phyloP scores from a whole-genome alignment of 768 basidiomycete species.

The Suillus luteus region DNA sequence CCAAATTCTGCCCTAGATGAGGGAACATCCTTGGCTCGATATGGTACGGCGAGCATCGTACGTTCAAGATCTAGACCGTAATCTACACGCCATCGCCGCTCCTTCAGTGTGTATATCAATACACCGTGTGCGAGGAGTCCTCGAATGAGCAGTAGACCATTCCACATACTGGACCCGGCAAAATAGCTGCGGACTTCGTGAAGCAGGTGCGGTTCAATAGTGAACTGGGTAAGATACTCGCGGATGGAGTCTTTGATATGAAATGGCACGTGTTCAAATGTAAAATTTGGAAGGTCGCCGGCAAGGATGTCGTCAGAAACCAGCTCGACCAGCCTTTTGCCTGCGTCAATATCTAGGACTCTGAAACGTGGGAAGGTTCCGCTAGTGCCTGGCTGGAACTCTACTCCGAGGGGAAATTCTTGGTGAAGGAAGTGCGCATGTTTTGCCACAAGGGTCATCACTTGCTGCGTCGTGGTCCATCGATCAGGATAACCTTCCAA shows the following conservation, averaged over 20 bases:
- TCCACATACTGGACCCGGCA: constrained; percentile 32
- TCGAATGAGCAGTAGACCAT: constrained; percentile 43
- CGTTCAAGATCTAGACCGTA: constrained; percentile 47
- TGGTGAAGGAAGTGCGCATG: constrained; percentile 3
- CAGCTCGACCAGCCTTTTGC: background rate
- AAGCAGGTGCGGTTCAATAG: constrained; percentile 9
- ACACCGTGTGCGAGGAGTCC: constrained; percentile 47
- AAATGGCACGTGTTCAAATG: constrained; percentile 23
- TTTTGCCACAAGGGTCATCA: constrained; percentile 33
- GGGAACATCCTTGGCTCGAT: constrained; percentile 53
- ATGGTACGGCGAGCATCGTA: constrained; percentile 52
- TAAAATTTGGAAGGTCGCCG: constrained; percentile 21
- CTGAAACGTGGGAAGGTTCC: constrained; percentile 13
- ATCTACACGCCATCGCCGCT: constrained; percentile 52
- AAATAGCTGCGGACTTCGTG: constrained; percentile 16
- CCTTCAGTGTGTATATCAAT: constrained; percentile 37
- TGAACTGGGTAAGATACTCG: constrained; percentile 27
- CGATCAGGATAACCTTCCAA: constrained; percentile 43
- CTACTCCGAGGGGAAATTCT: constrained; percentile 12
- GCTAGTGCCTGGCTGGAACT: background rate
- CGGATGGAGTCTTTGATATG: constrained; percentile 19
- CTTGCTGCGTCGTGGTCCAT: constrained; percentile 42
- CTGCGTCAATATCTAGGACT: constrained; percentile 8
- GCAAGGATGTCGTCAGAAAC: constrained; percentile 21
- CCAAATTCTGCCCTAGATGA: constrained; percentile 49